A percentile compares a stretch with the other conserved stretches of the same genome.
Evolutionary conservation across 1,284 basidiomycete genomes (phyloP).

Genomic region (Mycena sp.): DNA sequence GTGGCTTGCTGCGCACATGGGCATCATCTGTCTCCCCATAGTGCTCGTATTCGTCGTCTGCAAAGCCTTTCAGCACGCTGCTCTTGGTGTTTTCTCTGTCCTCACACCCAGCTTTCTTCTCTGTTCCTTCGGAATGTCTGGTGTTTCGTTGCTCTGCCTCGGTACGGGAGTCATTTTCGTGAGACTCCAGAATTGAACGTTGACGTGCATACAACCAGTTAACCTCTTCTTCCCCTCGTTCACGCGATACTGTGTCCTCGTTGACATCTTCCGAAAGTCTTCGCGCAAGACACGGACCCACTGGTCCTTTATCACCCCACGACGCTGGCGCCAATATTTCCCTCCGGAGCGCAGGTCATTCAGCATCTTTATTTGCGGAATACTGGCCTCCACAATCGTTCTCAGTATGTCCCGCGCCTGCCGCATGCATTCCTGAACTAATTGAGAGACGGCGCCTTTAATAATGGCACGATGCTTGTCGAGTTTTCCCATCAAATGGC

Average conservation of each 20-base stretch:
- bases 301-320: conserved; percentile 12
- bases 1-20: conserved; percentile 14
- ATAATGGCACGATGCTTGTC: conserved; percentile 1
- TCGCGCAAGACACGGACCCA: neutral
- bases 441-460: neutral
- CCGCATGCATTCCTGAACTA: conserved; percentile 5
- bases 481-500: neutral
- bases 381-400: conserved; percentile 3
- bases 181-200: neutral
- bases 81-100: conserved; percentile 3
- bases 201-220: neutral
- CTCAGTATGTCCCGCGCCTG: neutral
- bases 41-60: conserved; percentile 5
- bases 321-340: conserved; percentile 10
- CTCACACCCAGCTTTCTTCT: conserved; percentile 10
- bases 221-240: conserved; percentile 9
- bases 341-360: conserved; percentile 9
- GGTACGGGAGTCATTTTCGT: neutral
- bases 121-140: neutral
- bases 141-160: neutral
- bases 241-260: conserved; percentile 4
- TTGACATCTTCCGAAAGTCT: conserved; percentile 7
- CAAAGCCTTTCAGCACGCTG: neutral
- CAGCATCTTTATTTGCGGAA: conserved; percentile 6
- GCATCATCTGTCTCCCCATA: conserved; percentile 3